Conservation (phyloP, 345 rosid genomes). For the Arabis alpina region DNA sequence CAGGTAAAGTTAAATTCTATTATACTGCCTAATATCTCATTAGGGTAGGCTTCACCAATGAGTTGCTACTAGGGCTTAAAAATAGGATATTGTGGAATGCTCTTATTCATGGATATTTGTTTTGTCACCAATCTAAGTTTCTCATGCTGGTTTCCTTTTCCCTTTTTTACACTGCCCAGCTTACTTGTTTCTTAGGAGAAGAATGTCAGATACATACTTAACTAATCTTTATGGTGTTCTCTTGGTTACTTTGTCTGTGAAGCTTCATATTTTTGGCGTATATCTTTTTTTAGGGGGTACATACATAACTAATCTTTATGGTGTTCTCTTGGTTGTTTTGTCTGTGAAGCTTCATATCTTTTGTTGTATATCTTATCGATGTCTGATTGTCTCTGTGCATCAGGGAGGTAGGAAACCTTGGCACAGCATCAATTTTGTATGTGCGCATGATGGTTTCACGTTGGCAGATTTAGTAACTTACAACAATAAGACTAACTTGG, state of each 20-base stretch:
- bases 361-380: constrained; percentile 1
- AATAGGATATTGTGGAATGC: constrained; percentile 3
- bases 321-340: constrained; percentile 6
- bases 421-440: constrained; percentile 89
- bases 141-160: constrained; percentile 8
- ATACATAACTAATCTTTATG: constrained; percentile 5
- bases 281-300: not conserved
- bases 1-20: constrained; percentile 55
- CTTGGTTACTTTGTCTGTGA: constrained; percentile 15
- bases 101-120: not conserved
- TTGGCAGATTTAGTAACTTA: constrained; percentile 88
- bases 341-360: constrained; percentile 10
- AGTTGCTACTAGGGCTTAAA: not conserved
- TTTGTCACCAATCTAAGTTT: not conserved
- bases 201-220: constrained; percentile 1
- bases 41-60: not conserved
- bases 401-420: constrained; percentile 98
- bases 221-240: constrained; percentile 3
- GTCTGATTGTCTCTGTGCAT: constrained; percentile 40
- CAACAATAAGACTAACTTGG: constrained; percentile 86
- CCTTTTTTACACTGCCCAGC: constrained; percentile 3
- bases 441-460: constrained; percentile 97
- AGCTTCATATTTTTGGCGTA: not conserved
- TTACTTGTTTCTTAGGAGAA: not conserved
- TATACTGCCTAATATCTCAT: constrained; percentile 6